Base-by-base conservation (phyloP, 805 yeast species). In the Cyberlindnera lachancei region DNA sequence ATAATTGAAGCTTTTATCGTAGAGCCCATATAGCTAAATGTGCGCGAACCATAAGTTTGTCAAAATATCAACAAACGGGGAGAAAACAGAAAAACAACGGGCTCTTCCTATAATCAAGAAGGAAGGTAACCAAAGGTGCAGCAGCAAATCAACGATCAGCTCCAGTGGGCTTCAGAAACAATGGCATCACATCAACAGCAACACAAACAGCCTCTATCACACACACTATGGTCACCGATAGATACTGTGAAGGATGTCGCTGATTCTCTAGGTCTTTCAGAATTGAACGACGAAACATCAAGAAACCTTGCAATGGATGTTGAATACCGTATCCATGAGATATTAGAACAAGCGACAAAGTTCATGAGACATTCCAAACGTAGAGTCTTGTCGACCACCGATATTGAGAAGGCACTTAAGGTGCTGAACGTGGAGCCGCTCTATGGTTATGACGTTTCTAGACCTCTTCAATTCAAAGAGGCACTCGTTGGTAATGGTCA, bases 241-340 rank as follows among this genome's bases (percentile, higher is more conserved):
- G 97, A 92, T 56, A 92, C 99, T 0, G 96, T 94, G 18, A 82
- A 79, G 50, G 98, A 92, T 63, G 95, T 85, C 12, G 95, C 96
- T 0, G 98, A 92, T 53, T 73, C 86, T 3, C 64, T 92, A 9
- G 98, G 98, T 2, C 68, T 92, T 23, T 58, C 68, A 4, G 75
- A 64, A 36, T 63, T 92, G 29, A 83, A 85, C 20, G 97, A 90
- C 33, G 98, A 94, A 38, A 95, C 90, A 2, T 82, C 96, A 29
- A 84, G 86, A 52, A 85, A 92, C 41, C 63, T 92, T 40, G 97
- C 99, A 6, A 92, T 92, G 98, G 99, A 92, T 55, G 94, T 92
- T n/a, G 99, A 92, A 61, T 92, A 94, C 56, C 73, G 98, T 41
- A 84, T 92, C 43, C 90, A 90, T 55, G 97, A 92, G 59, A 83